phyloP scores from a whole-genome alignment of 2,329 filamentous ascomycete genomes.

The Pseudogymnoascus sp. region DNA sequence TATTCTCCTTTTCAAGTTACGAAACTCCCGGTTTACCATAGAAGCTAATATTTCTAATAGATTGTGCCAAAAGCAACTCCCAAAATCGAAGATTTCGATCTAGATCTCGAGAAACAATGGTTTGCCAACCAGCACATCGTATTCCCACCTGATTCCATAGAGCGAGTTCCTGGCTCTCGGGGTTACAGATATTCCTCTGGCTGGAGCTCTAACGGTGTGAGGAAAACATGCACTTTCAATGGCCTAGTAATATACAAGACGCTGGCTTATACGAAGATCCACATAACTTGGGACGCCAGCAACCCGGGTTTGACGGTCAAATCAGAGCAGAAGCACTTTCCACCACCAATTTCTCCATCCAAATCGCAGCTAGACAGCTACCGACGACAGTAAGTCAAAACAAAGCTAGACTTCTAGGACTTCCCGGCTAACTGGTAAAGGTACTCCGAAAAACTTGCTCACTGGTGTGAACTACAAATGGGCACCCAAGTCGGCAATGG shows the following conservation, averaged over 20 bases:
- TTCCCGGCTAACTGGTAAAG: constrained; percentile 14
- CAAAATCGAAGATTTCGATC: constrained; percentile 22
- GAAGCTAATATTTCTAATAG: neutral
- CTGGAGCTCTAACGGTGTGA: constrained; percentile 22
- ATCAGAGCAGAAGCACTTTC: constrained; percentile 29
- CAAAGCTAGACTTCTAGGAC: neutral
- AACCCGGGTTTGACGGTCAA: constrained; percentile 28
- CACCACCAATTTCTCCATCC: constrained; percentile 24
- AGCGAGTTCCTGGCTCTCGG: constrained; percentile 15
- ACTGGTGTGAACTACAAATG: constrained; percentile 26
- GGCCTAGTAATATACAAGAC: constrained; percentile 29
- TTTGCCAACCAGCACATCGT: constrained; percentile 23
- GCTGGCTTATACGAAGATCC: constrained; percentile 30
- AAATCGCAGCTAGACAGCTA: constrained; percentile 19
- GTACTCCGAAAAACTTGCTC: constrained; percentile 28
- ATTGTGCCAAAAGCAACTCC: neutral
- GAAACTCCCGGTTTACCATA: neutral
- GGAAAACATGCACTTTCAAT: constrained; percentile 27
- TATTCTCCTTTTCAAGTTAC: neutral
- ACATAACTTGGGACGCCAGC: constrained; percentile 30
- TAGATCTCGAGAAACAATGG: constrained; percentile 29
- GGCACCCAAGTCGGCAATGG: constrained; percentile 32
- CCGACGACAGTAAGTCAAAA: constrained; percentile 16
- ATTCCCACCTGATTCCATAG: constrained; percentile 23
- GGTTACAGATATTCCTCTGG: constrained; percentile 16